Evolutionary conservation across 345 rosid species (phyloP).

Genomic region (Camelina hispida): DNA sequence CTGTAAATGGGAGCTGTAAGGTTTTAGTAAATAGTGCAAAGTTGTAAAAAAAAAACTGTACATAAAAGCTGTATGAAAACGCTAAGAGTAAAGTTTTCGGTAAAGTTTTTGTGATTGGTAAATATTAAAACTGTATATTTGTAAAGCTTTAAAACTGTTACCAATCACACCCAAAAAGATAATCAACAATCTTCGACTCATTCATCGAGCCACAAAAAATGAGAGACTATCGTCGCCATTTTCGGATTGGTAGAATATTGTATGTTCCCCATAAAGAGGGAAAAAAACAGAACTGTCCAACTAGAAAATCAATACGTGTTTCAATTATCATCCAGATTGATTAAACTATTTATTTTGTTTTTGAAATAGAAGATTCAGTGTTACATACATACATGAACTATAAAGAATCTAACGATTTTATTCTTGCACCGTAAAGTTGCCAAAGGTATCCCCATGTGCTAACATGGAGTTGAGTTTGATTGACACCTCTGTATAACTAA

Average conservation of each 20-base stretch:
- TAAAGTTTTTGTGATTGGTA: too few species aligned
- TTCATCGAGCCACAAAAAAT: constrained; percentile 34
- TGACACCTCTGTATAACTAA: constrained; percentile 38
- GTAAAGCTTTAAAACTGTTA: too few species aligned
- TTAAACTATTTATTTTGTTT: constrained; percentile 3
- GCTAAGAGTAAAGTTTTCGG: too few species aligned
- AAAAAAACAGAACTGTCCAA: neutral
- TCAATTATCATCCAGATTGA: neutral
- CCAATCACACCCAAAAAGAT: too few species aligned
- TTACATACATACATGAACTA: constrained; percentile 4
- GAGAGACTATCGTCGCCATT: constrained; percentile 3
- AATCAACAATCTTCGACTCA: neutral
- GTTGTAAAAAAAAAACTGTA: too few species aligned
- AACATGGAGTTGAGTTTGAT: constrained; percentile 36
- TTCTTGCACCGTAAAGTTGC: constrained; percentile 15
- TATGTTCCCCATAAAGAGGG: constrained; percentile 4
- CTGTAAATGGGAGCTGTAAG: too few species aligned
- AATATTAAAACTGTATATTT: too few species aligned
- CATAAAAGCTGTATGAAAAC: too few species aligned
- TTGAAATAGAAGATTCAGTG: constrained; percentile 26
- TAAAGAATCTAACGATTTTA: constrained; percentile 20
- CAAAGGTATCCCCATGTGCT: constrained; percentile 38
- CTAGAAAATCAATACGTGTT: neutral
- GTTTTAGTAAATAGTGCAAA: too few species aligned
- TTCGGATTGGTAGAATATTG: constrained; percentile 14